phyloP scores from a whole-genome alignment of 129 eudicot species.

The Oenanthe sinensis region DNA sequence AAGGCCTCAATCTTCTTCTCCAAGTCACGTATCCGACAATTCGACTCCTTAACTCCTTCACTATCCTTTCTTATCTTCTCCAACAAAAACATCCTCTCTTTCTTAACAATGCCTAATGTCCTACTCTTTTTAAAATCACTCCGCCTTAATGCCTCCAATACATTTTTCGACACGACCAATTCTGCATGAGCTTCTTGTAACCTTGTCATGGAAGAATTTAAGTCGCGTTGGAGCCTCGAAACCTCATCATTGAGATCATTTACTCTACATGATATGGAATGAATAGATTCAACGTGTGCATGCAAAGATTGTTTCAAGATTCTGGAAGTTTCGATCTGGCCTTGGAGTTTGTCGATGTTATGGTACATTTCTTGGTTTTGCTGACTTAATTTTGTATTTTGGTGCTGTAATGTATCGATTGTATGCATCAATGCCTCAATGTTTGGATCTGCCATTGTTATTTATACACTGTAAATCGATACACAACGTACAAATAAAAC shows the following conservation, averaged over 20 bases:
- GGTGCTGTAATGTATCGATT: slow-evolving; percentile 34
- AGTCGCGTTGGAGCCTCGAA: slow-evolving; percentile 56
- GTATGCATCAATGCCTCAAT: slow-evolving; percentile 19
- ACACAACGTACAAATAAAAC: neutral
- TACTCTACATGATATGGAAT: slow-evolving; percentile 46
- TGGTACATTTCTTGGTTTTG: slow-evolving; percentile 23
- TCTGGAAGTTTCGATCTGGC: slow-evolving; percentile 22
- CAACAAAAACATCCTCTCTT: slow-evolving; percentile 41
- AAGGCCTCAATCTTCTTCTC: slow-evolving; percentile 33
- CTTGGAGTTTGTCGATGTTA: slow-evolving; percentile 31
- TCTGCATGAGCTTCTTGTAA: slow-evolving; percentile 32
- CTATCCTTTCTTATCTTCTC: slow-evolving; percentile 20
- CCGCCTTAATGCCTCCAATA: slow-evolving; percentile 26
- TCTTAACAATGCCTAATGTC: slow-evolving; percentile 36
- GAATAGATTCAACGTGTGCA: slow-evolving; percentile 26
- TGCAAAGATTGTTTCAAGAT: slow-evolving; percentile 25
- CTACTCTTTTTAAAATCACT: slow-evolving; percentile 26
- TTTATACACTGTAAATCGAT: neutral
- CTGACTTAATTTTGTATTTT: slow-evolving; percentile 19
- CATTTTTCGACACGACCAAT: slow-evolving; percentile 25
- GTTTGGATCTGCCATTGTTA: slow-evolving; percentile 4
- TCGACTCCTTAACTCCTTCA: slow-evolving; percentile 10
- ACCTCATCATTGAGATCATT: slow-evolving; percentile 50
- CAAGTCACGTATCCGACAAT: slow-evolving; percentile 18
- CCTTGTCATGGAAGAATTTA: slow-evolving; percentile 28